Evolutionary conservation across 2,329 filamentous ascomycete genomes (phyloP), one percentile per base, ranked within the genome.

Genomic region (Rhynchosporium agropyri): DNA sequence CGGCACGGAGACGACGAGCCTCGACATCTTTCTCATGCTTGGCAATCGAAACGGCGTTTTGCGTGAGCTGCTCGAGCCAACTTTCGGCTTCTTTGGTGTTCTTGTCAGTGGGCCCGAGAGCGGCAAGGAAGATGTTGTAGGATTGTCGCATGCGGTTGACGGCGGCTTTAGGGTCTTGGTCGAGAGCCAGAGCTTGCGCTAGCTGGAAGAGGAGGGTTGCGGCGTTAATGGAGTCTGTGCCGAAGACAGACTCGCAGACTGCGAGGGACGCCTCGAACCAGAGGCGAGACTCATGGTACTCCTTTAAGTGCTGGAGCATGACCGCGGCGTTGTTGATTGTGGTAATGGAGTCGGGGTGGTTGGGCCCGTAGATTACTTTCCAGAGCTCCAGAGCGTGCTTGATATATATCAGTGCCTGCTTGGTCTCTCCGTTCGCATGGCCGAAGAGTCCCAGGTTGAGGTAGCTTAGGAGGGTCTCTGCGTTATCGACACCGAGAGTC

Each of bases 241-340:
- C 95, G 68, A 94, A 96, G 4, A 97, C 87, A 51, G 89, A 85
- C 78, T 97, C 92, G 76, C 93, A 97, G 66, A 98, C 89, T 49
- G 86, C 84, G 58, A 98, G 86, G 9, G 93, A 96, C 68, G 92
- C 89, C 77, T 98, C 95, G 74, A 99, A 99, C 95, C 95, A 99
- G 66, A 94, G 83, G 58, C 95, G 89, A 51, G 94, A 98, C 78
- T 97, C 92, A 71, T 94, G 89, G 80, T 96, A 99, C 65, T 90
- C 88, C 82, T 98, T 97, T 71, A 97, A 84, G 61, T 92, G 89
- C 78, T 99, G 95, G 63, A 99, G 86, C 95, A 99, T 99, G 64
- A 99, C 95, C 7, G 95, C 95, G 26, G 92, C 94, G 74, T 99
- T 99, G 84, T 98, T 99, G 78, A 98, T 89, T 15, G 95, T 98